phyloP scores from a whole-genome alignment of 169 alveolate genomes.

The Plasmodium reichenowi region DNA sequence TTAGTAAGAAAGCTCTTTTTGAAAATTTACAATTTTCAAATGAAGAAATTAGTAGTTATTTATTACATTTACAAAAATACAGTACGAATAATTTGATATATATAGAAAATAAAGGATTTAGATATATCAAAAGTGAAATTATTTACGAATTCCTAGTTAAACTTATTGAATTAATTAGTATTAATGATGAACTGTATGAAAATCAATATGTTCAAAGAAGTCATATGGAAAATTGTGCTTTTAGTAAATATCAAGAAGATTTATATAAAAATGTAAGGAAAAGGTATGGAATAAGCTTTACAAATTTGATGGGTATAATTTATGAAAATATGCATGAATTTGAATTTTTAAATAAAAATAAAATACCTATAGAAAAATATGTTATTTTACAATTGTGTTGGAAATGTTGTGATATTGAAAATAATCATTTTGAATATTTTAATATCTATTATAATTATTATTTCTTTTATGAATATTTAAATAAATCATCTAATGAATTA shows the following conservation, averaged over 20 bases:
- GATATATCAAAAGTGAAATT: slow-evolving; percentile 66
- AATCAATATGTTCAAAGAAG: slow-evolving; percentile 25
- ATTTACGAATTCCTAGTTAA: slow-evolving; percentile 54
- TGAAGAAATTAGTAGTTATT: slow-evolving; percentile 69
- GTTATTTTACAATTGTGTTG: slow-evolving; percentile 67
- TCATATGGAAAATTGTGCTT: neutral
- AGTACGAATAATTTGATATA: slow-evolving; percentile 54
- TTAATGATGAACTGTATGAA: slow-evolving; percentile 56
- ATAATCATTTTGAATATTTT: slow-evolving; percentile 56
- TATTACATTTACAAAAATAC: slow-evolving; percentile 66
- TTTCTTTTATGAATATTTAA: slow-evolving; percentile 64
- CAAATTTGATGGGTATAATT: slow-evolving; percentile 32
- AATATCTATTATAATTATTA: slow-evolving; percentile 57
- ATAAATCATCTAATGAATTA: slow-evolving; percentile 31
- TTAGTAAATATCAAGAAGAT: slow-evolving; percentile 30
- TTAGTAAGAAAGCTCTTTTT: slow-evolving; percentile 57
- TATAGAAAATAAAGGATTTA: slow-evolving; percentile 56
- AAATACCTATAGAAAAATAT: slow-evolving; percentile 51
- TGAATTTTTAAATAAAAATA: slow-evolving; percentile 39
- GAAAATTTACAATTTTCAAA: slow-evolving; percentile 65
- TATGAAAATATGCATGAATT: slow-evolving; percentile 51
- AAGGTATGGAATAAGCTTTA: slow-evolving; percentile 37
- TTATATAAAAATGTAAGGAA: slow-evolving; percentile 44
- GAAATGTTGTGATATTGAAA: slow-evolving; percentile 72
- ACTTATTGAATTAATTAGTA: slow-evolving; percentile 56